phyloP scores from a whole-genome alignment of 768 basidiomycete species.

The Boletus sp. region DNA sequence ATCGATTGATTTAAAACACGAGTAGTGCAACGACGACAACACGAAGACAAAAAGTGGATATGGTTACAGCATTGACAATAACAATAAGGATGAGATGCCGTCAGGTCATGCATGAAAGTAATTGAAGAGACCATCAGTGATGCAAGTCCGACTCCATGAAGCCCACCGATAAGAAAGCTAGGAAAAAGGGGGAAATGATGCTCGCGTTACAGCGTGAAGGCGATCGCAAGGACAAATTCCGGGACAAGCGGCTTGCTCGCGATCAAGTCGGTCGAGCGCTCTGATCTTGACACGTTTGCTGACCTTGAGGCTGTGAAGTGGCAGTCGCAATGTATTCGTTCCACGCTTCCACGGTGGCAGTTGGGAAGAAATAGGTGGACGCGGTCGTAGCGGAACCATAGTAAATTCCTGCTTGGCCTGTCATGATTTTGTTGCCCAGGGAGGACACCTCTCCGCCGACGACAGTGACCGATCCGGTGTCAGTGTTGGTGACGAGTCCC shows the following conservation, averaged over 20 bases:
- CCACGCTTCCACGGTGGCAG: constrained; percentile 58
- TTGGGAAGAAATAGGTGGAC: constrained; percentile 55
- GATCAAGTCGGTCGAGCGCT: neutral
- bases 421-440: constrained; percentile 46
- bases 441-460: constrained; percentile 51
- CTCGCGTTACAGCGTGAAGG: neutral
- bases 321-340: constrained; percentile 45
- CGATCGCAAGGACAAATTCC: neutral
- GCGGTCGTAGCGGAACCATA: constrained; percentile 49
- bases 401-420: constrained; percentile 55
- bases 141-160: neutral
- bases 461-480: constrained; percentile 29
- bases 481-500: constrained; percentile 46
- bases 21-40: neutral
- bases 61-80: constrained; percentile 1
- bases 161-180: neutral
- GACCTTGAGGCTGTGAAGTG: constrained; percentile 9
- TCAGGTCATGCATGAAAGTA: neutral
- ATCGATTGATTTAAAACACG: neutral
- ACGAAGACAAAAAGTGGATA: neutral
- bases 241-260: neutral
- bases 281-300: neutral
- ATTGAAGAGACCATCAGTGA: neutral
- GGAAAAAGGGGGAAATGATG: no score
- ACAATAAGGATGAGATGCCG: neutral